phyloP scores from a whole-genome alignment of 306 rosid genomes.

The Rubus idaeus region DNA sequence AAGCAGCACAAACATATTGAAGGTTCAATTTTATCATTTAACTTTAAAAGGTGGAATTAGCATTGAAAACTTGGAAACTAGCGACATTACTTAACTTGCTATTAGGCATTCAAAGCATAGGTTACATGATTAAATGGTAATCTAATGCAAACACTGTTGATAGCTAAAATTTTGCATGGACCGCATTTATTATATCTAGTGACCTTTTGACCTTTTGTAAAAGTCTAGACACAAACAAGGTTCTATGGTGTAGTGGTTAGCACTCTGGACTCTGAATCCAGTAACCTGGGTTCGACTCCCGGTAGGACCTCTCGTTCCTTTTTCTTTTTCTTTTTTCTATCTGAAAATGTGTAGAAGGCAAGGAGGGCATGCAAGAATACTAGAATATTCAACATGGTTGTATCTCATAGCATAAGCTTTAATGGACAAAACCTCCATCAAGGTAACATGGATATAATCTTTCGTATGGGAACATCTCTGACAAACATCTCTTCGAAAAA shows the following conservation, averaged over 20 bases:
- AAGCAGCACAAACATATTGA: no score
- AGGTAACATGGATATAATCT: constrained; percentile 74
- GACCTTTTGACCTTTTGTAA: neutral
- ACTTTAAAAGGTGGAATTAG: neutral
- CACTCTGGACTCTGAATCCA: neutral
- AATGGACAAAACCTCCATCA: constrained; percentile 67
- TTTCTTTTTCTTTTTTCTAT: neutral
- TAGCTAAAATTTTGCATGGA: neutral
- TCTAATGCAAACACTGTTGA: neutral
- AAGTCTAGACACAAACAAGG: neutral
- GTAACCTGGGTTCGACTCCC: no score
- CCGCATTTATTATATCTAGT: neutral
- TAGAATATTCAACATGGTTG: neutral
- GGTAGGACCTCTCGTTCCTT: neutral
- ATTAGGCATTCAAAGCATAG: neutral
- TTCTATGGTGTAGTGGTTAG: neutral
- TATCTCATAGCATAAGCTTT: neutral
- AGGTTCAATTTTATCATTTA: neutral
- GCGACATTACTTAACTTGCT: neutral
- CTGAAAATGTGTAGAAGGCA: neutral
- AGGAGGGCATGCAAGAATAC: neutral
- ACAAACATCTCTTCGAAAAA: no score
- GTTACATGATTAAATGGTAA: neutral
- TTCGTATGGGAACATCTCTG: constrained; percentile 74
- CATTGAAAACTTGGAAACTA: no score